Conservation (phyloP, 768 basidiomycete genomes). For the Phaffia australis region DNA sequence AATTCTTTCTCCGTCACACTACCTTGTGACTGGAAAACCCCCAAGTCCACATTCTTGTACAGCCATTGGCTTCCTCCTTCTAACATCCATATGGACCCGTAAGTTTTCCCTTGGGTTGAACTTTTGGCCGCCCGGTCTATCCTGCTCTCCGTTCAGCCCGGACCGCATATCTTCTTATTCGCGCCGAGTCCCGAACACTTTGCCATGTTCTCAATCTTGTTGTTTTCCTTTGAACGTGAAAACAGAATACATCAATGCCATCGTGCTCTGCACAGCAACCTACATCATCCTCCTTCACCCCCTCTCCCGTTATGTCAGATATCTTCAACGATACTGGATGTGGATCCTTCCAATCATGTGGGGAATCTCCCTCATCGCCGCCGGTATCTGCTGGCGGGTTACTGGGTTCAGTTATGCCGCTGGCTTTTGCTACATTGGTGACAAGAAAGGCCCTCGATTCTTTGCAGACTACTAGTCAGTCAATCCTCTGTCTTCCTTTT, state of each 20-base stretch:
- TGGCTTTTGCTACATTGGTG: constrained; percentile 18
- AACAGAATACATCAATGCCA: constrained; percentile 19
- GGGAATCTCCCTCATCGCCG: constrained; percentile 6
- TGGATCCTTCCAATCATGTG: constrained; percentile 5
- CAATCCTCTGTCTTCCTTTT: not conserved
- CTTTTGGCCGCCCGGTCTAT: too few relatives aligned
- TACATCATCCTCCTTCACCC: constrained; percentile 23
- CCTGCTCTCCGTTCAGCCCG: too few relatives aligned
- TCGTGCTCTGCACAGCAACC: constrained; percentile 2
- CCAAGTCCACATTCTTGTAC: not conserved
- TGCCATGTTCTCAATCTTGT: not conserved
- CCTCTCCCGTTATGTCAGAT: not conserved
- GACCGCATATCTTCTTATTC: too few relatives aligned
- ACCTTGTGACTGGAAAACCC: not conserved
- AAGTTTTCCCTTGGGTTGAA: not conserved
- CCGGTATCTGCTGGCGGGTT: constrained; percentile 13
- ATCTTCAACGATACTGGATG: constrained; percentile 1
- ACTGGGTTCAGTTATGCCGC: constrained; percentile 6
- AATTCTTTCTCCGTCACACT: constrained; percentile 17
- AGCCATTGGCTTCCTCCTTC: constrained; percentile 5
- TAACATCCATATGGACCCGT: constrained; percentile 18
- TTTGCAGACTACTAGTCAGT: constrained; percentile 13
- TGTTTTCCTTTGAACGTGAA: not conserved
- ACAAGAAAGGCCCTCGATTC: not conserved
- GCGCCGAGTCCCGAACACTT: too few relatives aligned